Conservation (phyloP, 2,329 filamentous ascomycete genomes). For the Pseudogymnoascus sp. region DNA sequence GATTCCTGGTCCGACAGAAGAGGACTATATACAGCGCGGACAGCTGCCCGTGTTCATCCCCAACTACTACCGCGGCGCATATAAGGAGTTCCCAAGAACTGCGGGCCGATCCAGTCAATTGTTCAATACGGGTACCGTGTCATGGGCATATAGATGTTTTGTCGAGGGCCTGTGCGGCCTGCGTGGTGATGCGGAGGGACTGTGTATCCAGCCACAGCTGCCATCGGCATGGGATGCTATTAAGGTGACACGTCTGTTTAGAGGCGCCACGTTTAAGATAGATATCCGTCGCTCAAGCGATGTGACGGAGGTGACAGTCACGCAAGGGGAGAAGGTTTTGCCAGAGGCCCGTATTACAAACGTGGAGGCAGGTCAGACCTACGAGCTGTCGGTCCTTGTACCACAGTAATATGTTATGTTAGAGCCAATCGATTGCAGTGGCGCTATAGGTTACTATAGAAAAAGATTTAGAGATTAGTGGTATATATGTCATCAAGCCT, state of each 20-base stretch:
- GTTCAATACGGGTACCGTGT: slow-evolving; percentile 52
- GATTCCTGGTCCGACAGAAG: slow-evolving; percentile 45
- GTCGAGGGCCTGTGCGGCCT: slow-evolving; percentile 50
- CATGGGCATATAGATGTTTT: slow-evolving; percentile 49
- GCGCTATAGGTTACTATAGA: neutral
- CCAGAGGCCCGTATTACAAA: slow-evolving; percentile 35
- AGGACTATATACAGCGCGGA: slow-evolving; percentile 45
- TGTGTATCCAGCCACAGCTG: slow-evolving; percentile 43
- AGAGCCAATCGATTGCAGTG: neutral
- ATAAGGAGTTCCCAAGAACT: slow-evolving; percentile 41
- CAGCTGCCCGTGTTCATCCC: slow-evolving; percentile 52
- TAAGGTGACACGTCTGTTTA: slow-evolving; percentile 41
- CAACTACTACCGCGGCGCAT: slow-evolving; percentile 51
- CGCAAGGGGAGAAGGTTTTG: slow-evolving; percentile 32
- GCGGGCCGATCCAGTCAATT: slow-evolving; percentile 50
- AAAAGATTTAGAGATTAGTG: too few species aligned
- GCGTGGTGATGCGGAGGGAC: slow-evolving; percentile 40
- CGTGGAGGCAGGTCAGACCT: slow-evolving; percentile 38
- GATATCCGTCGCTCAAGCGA: slow-evolving; percentile 36
- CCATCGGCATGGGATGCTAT: slow-evolving; percentile 43
- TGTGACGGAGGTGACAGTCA: slow-evolving; percentile 36
- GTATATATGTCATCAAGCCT: too few species aligned
- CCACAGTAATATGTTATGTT: slow-evolving; percentile 14
- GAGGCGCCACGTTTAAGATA: slow-evolving; percentile 40
- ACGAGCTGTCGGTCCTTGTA: slow-evolving; percentile 36